Conservation (phyloP, 2,329 filamentous ascomycete genomes). For the Aspergillus pseudonomiae region DNA sequence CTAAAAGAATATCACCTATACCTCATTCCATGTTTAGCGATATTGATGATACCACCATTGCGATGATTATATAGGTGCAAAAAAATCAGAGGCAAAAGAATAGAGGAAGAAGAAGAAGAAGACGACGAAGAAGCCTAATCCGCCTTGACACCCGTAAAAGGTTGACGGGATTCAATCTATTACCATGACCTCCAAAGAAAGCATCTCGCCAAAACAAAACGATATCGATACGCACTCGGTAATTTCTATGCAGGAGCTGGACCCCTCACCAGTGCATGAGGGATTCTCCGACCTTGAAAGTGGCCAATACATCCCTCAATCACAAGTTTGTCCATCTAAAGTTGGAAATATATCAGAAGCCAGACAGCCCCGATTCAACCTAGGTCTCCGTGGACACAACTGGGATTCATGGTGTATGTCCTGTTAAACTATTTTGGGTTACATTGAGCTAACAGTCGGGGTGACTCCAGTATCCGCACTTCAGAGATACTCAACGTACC, state of each 20-base stretch:
- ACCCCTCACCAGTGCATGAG: slow-evolving; percentile 77
- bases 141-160: neutral
- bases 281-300: slow-evolving; percentile 51
- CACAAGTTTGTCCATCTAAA: slow-evolving; percentile 17
- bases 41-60: neutral
- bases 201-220: slow-evolving; percentile 24
- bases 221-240: slow-evolving; percentile 51
- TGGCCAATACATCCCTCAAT: slow-evolving; percentile 49
- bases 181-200: slow-evolving; percentile 21
- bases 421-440: neutral
- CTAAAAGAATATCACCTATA: neutral
- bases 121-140: neutral
- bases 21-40: neutral
- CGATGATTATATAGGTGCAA: neutral
- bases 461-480: slow-evolving; percentile 66
- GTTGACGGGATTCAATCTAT: neutral
- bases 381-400: slow-evolving; percentile 69
- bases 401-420: slow-evolving; percentile 74
- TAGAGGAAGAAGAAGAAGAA: neutral
- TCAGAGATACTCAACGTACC: slow-evolving; percentile 88
- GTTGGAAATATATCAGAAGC: neutral
- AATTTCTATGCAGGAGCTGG: slow-evolving; percentile 73
- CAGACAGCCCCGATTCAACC: slow-evolving; percentile 21
- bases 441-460: neutral
- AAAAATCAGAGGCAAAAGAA: neutral